These are phyloP conservation scores for Pholiota adiposa DNA, from an alignment of 1,284 basidiomycete species.

Conservation along the genomic window DNA sequence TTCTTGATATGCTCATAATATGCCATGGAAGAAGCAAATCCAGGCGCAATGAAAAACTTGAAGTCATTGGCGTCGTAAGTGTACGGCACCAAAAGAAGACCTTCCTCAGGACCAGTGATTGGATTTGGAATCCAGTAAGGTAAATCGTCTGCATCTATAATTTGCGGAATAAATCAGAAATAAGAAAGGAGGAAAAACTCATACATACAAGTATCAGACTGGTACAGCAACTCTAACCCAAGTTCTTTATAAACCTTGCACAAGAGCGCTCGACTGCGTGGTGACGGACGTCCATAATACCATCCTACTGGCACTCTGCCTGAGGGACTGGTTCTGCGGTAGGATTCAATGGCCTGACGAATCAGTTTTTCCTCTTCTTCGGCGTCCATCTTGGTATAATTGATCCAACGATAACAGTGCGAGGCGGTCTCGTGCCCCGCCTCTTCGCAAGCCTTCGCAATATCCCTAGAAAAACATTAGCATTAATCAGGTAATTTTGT, in stretches of 20 bases:
- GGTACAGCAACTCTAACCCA: conserved; percentile 18
- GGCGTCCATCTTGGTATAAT: conserved; percentile 19
- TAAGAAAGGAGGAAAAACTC: background rate
- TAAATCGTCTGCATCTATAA: conserved; percentile 19
- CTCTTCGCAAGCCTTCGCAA: conserved; percentile 18
- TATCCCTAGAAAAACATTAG: too few species aligned
- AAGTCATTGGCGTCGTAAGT: conserved; percentile 22
- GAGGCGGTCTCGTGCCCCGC: conserved; percentile 22
- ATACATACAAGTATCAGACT: conserved; percentile 20
- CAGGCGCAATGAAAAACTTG: conserved; percentile 21
- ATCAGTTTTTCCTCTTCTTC: conserved; percentile 18
- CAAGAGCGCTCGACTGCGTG: conserved; percentile 18
- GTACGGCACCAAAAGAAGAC: conserved; percentile 18
- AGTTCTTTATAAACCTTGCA: conserved; percentile 21
- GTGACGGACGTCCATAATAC: conserved; percentile 22
- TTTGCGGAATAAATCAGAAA: background rate
- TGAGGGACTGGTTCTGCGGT: conserved; percentile 17
- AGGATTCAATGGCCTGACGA: conserved; percentile 18
- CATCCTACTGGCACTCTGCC: conserved; percentile 19
- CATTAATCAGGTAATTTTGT: too few species aligned
- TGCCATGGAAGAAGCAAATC: conserved; percentile 20
- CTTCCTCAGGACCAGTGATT: conserved; percentile 14
- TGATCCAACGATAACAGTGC: conserved; percentile 22
- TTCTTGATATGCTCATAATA: conserved; percentile 20
- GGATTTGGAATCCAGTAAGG: conserved; percentile 22